These are phyloP conservation scores for Acanthamoeba rhysodes DNA, from an alignment of 208 protist species.

Conservation along the genomic window DNA sequence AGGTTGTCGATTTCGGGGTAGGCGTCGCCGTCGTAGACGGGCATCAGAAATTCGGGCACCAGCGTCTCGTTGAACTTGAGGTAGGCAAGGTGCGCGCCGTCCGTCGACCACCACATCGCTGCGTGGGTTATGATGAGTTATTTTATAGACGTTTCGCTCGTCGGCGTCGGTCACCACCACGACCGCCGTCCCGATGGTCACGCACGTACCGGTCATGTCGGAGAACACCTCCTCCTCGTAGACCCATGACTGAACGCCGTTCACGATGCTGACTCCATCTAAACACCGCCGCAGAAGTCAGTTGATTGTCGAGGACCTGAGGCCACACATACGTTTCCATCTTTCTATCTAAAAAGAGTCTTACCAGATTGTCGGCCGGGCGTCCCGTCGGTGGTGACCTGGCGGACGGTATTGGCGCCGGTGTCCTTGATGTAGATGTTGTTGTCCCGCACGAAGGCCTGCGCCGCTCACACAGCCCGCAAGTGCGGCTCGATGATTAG, in stretches of 20 bases:
- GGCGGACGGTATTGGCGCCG: background rate
- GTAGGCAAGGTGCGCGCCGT: conserved; percentile 39
- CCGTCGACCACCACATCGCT: conserved; percentile 56
- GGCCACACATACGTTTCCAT: no score
- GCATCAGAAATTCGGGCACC: conserved; percentile 4
- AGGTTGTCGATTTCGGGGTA: conserved; percentile 26
- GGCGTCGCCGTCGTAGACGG: background rate
- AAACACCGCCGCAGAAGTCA: background rate
- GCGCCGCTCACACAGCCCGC: background rate
- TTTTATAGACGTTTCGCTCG: no score
- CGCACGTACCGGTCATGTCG: background rate
- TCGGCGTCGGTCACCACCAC: background rate
- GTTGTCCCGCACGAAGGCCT: conserved; percentile 50
- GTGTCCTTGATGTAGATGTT: background rate
- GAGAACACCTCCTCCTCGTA: conserved; percentile 44
- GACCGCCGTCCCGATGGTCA: background rate
- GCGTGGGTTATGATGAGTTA: background rate
- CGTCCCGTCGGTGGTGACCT: conserved; percentile 33
- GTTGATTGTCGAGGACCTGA: no score
- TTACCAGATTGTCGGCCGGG: background rate
- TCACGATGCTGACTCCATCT: conserved; percentile 27
- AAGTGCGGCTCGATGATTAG: no score
- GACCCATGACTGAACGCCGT: conserved; percentile 40
- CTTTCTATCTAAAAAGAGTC: no score
- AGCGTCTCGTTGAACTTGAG: conserved; percentile 39